Conservation (phyloP, 140 eudicot species). For the Oenanthe javanica region DNA sequence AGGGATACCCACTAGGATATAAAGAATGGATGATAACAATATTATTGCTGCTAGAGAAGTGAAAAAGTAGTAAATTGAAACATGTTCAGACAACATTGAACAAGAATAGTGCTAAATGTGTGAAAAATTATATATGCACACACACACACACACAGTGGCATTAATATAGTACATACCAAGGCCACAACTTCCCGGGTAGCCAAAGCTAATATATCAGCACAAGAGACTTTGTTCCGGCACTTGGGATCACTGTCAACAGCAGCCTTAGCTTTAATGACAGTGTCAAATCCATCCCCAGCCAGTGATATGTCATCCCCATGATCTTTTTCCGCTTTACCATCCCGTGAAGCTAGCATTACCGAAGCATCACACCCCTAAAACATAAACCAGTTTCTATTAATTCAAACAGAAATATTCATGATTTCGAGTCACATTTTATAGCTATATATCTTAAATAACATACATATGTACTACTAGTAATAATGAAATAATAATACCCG, state of each 20-base stretch:
- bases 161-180: conserved; percentile 31
- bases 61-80: neutral
- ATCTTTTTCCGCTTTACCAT: conserved; percentile 52
- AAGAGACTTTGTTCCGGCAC: conserved; percentile 69
- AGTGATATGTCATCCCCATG: conserved; percentile 54
- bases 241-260: conserved; percentile 52
- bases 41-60: neutral
- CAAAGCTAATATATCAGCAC: conserved; percentile 85
- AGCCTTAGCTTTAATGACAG: conserved; percentile 70
- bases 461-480: neutral
- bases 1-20: neutral
- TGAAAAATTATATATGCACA: no score
- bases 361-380: conserved; percentile 86
- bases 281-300: conserved; percentile 87
- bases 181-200: conserved; percentile 75
- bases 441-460: neutral
- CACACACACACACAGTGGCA: neutral
- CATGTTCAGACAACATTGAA: neutral
- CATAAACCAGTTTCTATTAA: neutral
- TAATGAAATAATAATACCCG: conserved; percentile 20
- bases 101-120: neutral
- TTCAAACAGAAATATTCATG: neutral
- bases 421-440: neutral
- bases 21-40: neutral
- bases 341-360: conserved; percentile 39